phyloP scores from a whole-genome alignment of 768 basidiomycete genomes.

The Agrocybe chaxingu region DNA sequence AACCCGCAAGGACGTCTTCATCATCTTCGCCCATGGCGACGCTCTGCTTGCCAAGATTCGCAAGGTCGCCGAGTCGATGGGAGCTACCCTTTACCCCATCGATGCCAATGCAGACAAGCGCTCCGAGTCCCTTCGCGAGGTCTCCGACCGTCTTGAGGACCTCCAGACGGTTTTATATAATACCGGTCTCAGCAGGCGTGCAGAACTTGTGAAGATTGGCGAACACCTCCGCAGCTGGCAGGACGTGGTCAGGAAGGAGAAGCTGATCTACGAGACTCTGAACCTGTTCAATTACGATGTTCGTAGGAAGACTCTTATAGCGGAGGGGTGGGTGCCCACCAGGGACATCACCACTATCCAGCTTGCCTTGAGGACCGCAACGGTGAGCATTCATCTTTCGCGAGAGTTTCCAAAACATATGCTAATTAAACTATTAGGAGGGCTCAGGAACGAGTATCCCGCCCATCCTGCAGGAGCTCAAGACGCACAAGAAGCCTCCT shows the following conservation, averaged over 20 bases:
- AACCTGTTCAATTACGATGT: constrained; percentile 96
- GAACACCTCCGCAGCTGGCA: constrained; percentile 88
- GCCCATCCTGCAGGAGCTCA: constrained; percentile 88
- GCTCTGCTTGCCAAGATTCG: constrained; percentile 93
- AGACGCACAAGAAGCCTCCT: constrained; percentile 88
- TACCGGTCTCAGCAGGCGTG: constrained; percentile 78
- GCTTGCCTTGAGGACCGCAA: constrained; percentile 82
- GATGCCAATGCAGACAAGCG: constrained; percentile 94
- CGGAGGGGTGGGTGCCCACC: constrained; percentile 97
- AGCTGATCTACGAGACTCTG: constrained; percentile 91
- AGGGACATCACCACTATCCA: constrained; percentile 88
- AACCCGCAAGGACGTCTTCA: constrained; percentile 97
- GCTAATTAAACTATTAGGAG: constrained; percentile 43
- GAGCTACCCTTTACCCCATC: constrained; percentile 94
- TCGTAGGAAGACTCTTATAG: constrained; percentile 89
- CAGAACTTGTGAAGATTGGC: constrained; percentile 80
- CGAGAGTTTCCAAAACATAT: neutral
- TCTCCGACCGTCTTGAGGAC: constrained; percentile 86
- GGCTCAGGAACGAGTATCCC: constrained; percentile 90
- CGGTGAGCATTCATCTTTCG: constrained; percentile 41
- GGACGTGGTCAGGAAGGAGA: constrained; percentile 93
- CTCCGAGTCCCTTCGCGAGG: constrained; percentile 84
- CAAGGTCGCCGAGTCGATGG: constrained; percentile 99
- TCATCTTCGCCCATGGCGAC: constrained; percentile 97
- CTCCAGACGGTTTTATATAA: constrained; percentile 86